Evolutionary conservation across 2,329 filamentous ascomycete genomes (phyloP).

Genomic region (Trichophyton verrucosum): DNA sequence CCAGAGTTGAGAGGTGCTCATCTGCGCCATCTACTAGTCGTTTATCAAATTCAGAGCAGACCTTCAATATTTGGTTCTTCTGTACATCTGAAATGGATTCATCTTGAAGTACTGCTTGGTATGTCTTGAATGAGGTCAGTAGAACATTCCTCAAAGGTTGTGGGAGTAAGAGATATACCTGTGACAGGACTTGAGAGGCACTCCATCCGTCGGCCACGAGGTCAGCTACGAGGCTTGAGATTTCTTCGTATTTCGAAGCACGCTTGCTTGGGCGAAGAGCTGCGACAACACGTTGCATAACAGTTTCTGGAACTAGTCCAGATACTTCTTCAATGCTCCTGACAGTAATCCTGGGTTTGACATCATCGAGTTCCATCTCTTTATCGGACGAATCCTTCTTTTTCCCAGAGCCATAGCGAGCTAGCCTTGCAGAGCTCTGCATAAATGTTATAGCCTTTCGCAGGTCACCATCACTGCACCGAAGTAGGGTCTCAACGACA

Average conservation of each 20-base stretch:
- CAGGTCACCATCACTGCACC: conserved; percentile 84
- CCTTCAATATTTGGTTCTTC: conserved; percentile 77
- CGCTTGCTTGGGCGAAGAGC: conserved; percentile 63
- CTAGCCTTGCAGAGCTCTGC: conserved; percentile 82
- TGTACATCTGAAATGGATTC: conserved; percentile 71
- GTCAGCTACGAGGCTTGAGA: conserved; percentile 72
- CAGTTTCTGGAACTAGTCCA: conserved; percentile 70
- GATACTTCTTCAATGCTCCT: conserved; percentile 87
- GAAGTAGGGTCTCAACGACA: conserved; percentile 70
- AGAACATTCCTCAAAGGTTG: background rate
- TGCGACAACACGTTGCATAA: conserved; percentile 57
- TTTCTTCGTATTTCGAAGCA: conserved; percentile 52
- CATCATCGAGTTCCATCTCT: conserved; percentile 44
- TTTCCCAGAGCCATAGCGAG: conserved; percentile 48
- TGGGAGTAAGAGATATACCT: conserved; percentile 40
- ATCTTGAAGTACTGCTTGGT: conserved; percentile 69
- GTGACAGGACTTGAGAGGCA: conserved; percentile 70
- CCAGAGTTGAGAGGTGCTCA: conserved; percentile 82
- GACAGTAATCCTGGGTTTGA: conserved; percentile 51
- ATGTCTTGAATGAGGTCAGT: conserved; percentile 45
- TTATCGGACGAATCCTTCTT: conserved; percentile 30
- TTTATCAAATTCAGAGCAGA: conserved; percentile 93
- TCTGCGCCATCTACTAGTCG: conserved; percentile 87
- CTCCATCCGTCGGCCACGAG: conserved; percentile 97
- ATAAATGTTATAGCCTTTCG: conserved; percentile 92